Evolutionary conservation across 163 green algal genomes (phyloP), one percentile per base, ranked within the genome.

Genomic region (Smithsoniella earleae): DNA sequence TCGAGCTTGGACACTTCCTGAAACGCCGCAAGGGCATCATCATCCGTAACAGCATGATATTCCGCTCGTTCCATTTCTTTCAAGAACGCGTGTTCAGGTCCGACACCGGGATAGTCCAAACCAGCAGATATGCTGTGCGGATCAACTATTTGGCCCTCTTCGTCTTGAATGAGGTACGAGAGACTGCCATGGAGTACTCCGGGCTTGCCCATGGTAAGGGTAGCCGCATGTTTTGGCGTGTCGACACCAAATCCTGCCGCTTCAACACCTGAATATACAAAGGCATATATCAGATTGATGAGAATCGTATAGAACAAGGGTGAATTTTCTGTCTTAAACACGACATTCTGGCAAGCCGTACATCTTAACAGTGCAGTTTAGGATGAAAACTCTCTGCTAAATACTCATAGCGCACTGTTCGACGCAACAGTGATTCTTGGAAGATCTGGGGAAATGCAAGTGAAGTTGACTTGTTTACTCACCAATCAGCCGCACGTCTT

Each of bases 21-120:
- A 25, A 64, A 45, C 30, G 31, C 33, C 2, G 20, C 28, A 33
- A 74, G 37, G 2, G 38, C 58, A 36, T 37, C 58, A 6, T 69
- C 76, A 76, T 89, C 85, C 6, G 94, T 98, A 8, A 96, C 91
- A 2, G 92, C 83, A 66, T 86, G 79, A 81, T 96, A 96, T 83
- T 97, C 94, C 0, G 89, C 91, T 38, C 94, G 87, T 3, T 85
- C 85, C 31, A 91, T 77, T 58, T 99, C 94, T 78, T 92, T 95
- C n/a, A 99, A 83, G 86, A 96, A 97, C 52, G 87, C 88, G 85
- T 98, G 94, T 89, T 99, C 93, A 3, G 94, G 94, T 16, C 94
- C 94, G 62, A 75, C 33, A 75, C 58, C 58, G 0, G 58, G 58
- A 36, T 69, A 69, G 58, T 69, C 58, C n/a, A 69, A 33, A 33